phyloP scores from a whole-genome alignment of 345 rosid genomes.

The Cardamine resedifolia region DNA sequence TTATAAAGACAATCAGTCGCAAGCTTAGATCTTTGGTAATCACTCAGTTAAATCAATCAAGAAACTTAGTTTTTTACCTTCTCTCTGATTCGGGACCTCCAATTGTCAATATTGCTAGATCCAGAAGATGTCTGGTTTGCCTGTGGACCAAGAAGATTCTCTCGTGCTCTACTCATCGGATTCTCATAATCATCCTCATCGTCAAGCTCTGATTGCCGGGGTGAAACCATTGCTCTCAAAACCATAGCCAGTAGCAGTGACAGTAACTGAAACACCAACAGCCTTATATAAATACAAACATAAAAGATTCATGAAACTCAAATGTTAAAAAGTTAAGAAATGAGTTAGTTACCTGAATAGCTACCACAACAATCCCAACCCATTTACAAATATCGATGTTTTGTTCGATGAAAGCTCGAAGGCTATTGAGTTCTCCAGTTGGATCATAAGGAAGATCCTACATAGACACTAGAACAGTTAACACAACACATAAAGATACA shows the following conservation, averaged over 20 bases:
- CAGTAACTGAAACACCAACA: slow-evolving; percentile 50
- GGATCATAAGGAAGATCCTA: slow-evolving; percentile 59
- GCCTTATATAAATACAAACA: neutral
- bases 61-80: slow-evolving; percentile 53
- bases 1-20: neutral
- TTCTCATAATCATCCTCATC: slow-evolving; percentile 73
- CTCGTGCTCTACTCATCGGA: slow-evolving; percentile 56
- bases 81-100: slow-evolving; percentile 83
- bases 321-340: neutral
- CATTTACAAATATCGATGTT: slow-evolving; percentile 76
- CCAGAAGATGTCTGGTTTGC: slow-evolving; percentile 60
- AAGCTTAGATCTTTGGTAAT: neutral
- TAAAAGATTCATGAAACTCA: neutral
- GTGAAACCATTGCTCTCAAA: slow-evolving; percentile 73
- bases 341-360: slow-evolving; percentile 57
- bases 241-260: slow-evolving; percentile 68
- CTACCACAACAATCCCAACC: slow-evolving; percentile 70
- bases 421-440: slow-evolving; percentile 82
- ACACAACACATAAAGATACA: neutral
- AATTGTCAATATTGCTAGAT: slow-evolving; percentile 48
- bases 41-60: neutral
- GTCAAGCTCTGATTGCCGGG: slow-evolving; percentile 45
- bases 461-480: neutral
- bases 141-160: slow-evolving; percentile 71
- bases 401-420: slow-evolving; percentile 64